These are phyloP conservation scores for Syzygium syzygioides DNA, from an alignment of 441 rosid species.

Conservation along the genomic window DNA sequence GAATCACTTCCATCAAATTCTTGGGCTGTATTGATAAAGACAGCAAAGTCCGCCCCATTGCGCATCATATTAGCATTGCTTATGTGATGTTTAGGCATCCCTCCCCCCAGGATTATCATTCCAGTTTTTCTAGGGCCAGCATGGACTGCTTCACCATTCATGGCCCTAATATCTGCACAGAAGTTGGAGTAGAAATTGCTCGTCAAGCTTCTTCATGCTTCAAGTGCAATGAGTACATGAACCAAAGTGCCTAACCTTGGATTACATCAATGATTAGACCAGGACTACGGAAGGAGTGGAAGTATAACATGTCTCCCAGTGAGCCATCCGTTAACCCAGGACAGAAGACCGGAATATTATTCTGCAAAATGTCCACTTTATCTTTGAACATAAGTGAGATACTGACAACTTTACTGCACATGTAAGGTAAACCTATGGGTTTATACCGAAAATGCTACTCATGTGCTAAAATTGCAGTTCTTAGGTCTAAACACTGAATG, in stretches of 20 bases:
- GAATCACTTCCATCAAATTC: constrained; percentile 98
- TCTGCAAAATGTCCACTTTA: constrained; percentile 36
- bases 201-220: background rate
- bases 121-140: constrained; percentile 78
- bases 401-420: background rate
- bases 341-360: constrained; percentile 81
- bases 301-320: constrained; percentile 87
- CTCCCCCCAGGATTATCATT: constrained; percentile 86
- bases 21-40: constrained; percentile 82
- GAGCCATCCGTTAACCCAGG: constrained; percentile 96
- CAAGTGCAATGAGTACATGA: background rate
- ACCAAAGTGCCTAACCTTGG: constrained; percentile 44
- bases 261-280: constrained; percentile 57
- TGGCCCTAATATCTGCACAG: constrained; percentile 69
- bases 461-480: background rate
- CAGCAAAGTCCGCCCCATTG: constrained; percentile 94
- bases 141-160: constrained; percentile 75
- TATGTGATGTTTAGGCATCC: constrained; percentile 91
- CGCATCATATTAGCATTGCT: constrained; percentile 99
- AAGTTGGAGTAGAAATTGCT: background rate
- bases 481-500: background rate
- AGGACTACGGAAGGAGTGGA: constrained; percentile 67
- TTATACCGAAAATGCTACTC: background rate
- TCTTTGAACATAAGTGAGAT: background rate
- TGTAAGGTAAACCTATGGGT: background rate